Evolutionary conservation across 495 filamentous ascomycete species (phyloP).

Genomic region (Talaromyces proteolyticus): DNA sequence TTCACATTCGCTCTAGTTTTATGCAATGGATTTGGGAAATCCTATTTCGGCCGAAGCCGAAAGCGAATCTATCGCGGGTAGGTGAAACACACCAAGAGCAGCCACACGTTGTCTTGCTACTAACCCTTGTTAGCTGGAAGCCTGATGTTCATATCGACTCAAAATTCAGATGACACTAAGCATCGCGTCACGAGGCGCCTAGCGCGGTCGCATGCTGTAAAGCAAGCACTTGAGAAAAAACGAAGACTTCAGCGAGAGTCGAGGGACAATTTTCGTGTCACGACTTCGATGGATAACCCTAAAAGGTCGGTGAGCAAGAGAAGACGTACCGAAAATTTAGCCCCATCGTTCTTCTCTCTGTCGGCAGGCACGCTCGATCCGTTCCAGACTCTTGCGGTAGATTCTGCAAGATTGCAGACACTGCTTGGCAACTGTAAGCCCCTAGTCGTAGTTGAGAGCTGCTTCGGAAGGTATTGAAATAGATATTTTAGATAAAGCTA

Average conservation of each 20-base stretch:
- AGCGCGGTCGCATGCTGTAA: conserved; percentile 29
- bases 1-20: too few species aligned
- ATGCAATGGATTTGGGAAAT: too few species aligned
- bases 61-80: too few species aligned
- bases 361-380: conserved; percentile 12
- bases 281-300: conserved; percentile 3
- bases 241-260: conserved; percentile 21
- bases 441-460: not conserved
- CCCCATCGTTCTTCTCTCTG: not conserved
- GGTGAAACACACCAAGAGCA: too few species aligned
- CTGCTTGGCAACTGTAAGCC: conserved; percentile 22
- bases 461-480: not conserved
- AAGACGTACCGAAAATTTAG: not conserved
- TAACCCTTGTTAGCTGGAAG: not conserved
- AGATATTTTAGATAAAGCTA: conserved; percentile 9
- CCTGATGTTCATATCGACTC: conserved; percentile 25
- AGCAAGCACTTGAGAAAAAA: conserved; percentile 23
- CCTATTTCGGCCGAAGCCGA: too few species aligned
- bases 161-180: conserved; percentile 14
- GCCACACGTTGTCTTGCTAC: too few species aligned
- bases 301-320: not conserved
- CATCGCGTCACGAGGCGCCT: conserved; percentile 11
- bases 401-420: conserved; percentile 21
- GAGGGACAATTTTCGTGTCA: conserved; percentile 19
- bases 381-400: conserved; percentile 22